These are phyloP conservation scores for Sedum album DNA, from an alignment of 164 flowering plant species.

Conservation along the genomic window DNA sequence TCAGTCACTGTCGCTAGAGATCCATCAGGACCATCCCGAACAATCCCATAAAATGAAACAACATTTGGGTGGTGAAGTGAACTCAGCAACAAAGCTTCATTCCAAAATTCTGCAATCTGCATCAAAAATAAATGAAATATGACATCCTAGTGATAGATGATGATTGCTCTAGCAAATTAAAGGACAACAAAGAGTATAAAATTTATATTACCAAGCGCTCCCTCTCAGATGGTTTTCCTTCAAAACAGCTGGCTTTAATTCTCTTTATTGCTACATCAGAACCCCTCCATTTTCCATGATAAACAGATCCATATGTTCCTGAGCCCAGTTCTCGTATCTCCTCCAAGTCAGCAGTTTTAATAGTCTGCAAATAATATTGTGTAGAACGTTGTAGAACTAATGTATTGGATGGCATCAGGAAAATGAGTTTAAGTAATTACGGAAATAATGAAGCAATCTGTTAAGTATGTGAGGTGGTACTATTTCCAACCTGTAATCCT, in stretches of 20 bases:
- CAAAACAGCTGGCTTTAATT: conserved; percentile 97
- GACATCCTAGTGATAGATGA: too few relatives aligned
- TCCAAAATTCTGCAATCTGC: conserved; percentile 99
- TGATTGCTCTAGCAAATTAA: too few relatives aligned
- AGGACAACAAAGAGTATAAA: not conserved
- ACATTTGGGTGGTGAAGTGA: conserved; percentile 98
- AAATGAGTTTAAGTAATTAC: not conserved
- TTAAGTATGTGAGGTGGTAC: not conserved
- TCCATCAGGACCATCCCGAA: conserved; percentile 98
- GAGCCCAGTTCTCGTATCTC: conserved; percentile 89
- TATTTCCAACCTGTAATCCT: conserved; percentile 73
- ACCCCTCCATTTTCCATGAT: conserved; percentile 98
- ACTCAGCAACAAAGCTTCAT: conserved; percentile 87
- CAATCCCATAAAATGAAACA: conserved; percentile 97
- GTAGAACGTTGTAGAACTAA: not conserved
- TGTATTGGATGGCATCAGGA: not conserved
- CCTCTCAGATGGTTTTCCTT: conserved; percentile 94
- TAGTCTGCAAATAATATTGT: conserved; percentile 42
- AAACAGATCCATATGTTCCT: conserved; percentile 97
- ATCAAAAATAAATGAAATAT: not conserved
- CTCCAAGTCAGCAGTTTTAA: conserved; percentile 88
- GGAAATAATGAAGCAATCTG: not conserved
- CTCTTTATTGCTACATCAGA: conserved; percentile 98
- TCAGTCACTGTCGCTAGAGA: conserved; percentile 97
- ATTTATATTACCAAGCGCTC: conserved; percentile 68